Percentiles rank a stretch among this genome's conserved stretches.
Conservation (phyloP, 768 basidiomycete species). For the Mycena metata region DNA sequence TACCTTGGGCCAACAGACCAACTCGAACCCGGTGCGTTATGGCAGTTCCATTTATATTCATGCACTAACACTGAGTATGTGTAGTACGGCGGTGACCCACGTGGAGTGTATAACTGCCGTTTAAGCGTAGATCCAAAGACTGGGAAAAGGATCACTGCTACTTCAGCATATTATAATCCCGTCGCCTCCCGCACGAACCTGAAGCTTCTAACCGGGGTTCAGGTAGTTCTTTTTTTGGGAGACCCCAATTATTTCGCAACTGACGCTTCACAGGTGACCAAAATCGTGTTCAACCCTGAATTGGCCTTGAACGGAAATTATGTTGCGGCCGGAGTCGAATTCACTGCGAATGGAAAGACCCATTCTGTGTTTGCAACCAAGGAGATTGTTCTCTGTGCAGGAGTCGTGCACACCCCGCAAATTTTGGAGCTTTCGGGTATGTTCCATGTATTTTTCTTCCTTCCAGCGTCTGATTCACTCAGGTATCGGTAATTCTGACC, state of each 20-base stretch:
- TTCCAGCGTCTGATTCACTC: background rate
- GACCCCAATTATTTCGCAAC: too few relatives aligned
- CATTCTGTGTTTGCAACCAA: slow-evolving; percentile 8
- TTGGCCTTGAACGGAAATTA: slow-evolving; percentile 3
- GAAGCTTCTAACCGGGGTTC: slow-evolving; percentile 16
- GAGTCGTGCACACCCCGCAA: background rate
- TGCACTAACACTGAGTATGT: too few relatives aligned
- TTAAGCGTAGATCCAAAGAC: slow-evolving; percentile 7
- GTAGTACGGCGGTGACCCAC: slow-evolving; percentile 13
- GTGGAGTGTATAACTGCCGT: slow-evolving; percentile 10
- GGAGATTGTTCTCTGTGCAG: slow-evolving; percentile 9
- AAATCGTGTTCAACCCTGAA: slow-evolving; percentile 21
- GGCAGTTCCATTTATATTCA: background rate
- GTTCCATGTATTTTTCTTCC: slow-evolving; percentile 25
- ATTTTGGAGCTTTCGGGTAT: background rate
- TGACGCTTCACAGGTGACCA: slow-evolving; percentile 11
- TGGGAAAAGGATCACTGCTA: slow-evolving; percentile 16
- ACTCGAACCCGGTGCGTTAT: slow-evolving; percentile 26
- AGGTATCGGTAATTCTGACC: slow-evolving; percentile 40
- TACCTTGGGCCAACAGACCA: slow-evolving; percentile 5
- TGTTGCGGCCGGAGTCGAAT: slow-evolving; percentile 21
- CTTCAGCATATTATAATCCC: slow-evolving; percentile 21
- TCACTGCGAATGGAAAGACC: background rate
- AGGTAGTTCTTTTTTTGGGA: slow-evolving; percentile 12
- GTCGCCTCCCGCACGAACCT: slow-evolving; percentile 13